Conservation (phyloP, 192 early-diverging fungal species). For the Backusella parvicylindrica region DNA sequence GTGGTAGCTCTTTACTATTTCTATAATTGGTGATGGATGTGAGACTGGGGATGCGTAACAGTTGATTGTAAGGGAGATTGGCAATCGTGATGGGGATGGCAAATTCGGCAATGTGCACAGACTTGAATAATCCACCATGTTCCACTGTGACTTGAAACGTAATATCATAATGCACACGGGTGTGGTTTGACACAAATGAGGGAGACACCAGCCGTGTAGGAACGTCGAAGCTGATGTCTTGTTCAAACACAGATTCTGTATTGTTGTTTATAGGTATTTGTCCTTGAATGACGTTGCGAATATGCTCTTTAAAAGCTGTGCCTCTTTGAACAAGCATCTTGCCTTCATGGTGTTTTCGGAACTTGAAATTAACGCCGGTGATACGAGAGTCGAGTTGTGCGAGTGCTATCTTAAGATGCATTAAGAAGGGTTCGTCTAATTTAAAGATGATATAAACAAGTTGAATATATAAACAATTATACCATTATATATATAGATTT, state of each 20-base stretch:
- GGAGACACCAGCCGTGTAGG: constrained; percentile 42
- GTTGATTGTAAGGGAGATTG: constrained; percentile 35
- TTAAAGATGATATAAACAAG: not conserved
- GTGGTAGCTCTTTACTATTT: constrained; percentile 21
- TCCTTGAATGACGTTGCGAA: constrained; percentile 28
- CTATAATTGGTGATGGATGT: constrained; percentile 25
- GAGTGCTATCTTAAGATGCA: constrained; percentile 27
- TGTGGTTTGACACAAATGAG: constrained; percentile 36
- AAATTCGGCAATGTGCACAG: constrained; percentile 29
- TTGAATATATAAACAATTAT: too few relatives aligned
- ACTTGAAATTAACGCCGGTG: constrained; percentile 21
- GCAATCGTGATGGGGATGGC: constrained; percentile 37
- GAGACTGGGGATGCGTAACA: constrained; percentile 24
- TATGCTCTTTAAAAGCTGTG: constrained; percentile 32
- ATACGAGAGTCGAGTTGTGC: constrained; percentile 24
- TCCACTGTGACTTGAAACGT: constrained; percentile 28
- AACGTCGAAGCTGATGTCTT: constrained; percentile 26
- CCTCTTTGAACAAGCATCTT: constrained; percentile 39
- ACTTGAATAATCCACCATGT: constrained; percentile 34
- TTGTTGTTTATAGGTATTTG: not conserved
- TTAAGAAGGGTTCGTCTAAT: constrained; percentile 25
- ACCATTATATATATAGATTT: too few relatives aligned
- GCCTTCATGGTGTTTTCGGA: constrained; percentile 47
- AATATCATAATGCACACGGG: constrained; percentile 40
- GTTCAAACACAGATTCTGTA: not conserved